A percentile compares a stretch with the other conserved stretches of the same genome.
These are phyloP conservation scores for Haberlea rhodopensis DNA, from an alignment of 257 asterid species.

Conservation along the genomic window DNA sequence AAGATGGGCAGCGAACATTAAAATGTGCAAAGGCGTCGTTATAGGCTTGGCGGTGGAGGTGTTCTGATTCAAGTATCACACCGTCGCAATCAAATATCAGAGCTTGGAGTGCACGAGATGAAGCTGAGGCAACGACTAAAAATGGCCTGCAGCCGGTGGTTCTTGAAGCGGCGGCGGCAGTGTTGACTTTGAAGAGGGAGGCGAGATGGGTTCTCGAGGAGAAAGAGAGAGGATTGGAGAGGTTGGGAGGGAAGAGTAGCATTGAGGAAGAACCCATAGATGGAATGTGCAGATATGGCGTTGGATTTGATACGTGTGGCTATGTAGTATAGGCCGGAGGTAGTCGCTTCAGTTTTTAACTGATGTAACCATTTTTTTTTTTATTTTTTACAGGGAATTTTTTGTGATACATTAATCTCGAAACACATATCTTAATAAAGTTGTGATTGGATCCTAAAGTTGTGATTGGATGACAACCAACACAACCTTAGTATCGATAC, in stretches of 20 bases:
- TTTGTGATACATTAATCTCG: too few species aligned
- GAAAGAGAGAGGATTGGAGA: constrained; percentile 33
- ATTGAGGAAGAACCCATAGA: constrained; percentile 63
- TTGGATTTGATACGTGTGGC: constrained; percentile 25
- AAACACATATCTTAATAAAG: too few species aligned
- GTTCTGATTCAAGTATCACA: constrained; percentile 87
- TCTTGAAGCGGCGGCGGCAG: constrained; percentile 26
- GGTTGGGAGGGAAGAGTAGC: constrained; percentile 48
- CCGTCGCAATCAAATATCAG: constrained; percentile 92
- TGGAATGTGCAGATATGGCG: constrained; percentile 23
- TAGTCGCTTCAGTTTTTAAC: too few species aligned
- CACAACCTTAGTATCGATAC: too few species aligned
- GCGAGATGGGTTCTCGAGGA: constrained; percentile 36
- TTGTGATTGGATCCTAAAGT: too few species aligned
- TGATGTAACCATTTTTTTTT: too few species aligned
- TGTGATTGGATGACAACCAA: too few species aligned
- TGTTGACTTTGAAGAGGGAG: constrained; percentile 29
- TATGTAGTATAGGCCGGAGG: background rate
- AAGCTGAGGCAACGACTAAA: constrained; percentile 44
- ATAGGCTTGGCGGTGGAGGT: constrained; percentile 93
- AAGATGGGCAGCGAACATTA: constrained; percentile 64
- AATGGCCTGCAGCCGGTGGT: constrained; percentile 28
- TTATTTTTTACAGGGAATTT: too few species aligned
- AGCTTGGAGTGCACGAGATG: constrained; percentile 62
- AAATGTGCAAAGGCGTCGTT: constrained; percentile 85